Conservation (phyloP, 495 filamentous ascomycete species). For the Alectoria sarmentosa region DNA sequence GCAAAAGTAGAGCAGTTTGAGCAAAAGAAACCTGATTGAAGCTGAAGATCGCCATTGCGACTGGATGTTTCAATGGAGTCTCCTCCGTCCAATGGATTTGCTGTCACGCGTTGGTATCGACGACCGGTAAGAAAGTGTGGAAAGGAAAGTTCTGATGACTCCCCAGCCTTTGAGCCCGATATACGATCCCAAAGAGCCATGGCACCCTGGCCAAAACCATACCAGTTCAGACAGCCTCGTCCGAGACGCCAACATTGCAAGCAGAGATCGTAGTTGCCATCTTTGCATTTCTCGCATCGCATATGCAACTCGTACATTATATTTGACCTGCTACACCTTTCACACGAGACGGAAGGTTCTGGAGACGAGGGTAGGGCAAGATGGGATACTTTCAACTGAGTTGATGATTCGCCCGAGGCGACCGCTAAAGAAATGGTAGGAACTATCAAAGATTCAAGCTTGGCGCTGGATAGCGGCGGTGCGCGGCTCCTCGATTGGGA, state of each 20-base stretch:
- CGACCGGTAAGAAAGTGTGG: conserved; percentile 63
- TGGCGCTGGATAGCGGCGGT: no score
- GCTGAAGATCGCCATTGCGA: no score
- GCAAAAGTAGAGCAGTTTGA: conserved; percentile 60
- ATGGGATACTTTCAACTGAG: no score
- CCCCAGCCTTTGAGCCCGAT: conserved; percentile 37
- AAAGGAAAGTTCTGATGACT: conserved; percentile 33
- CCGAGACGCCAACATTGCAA: conserved; percentile 65
- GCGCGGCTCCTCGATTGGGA: no score
- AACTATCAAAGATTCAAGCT: no score
- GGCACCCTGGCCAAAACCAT: conserved; percentile 63
- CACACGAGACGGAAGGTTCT: conserved; percentile 68
- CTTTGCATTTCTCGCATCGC: conserved; percentile 60
- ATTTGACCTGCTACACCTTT: conserved; percentile 53
- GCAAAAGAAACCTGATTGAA: conserved; percentile 82
- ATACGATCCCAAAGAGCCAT: conserved; percentile 45
- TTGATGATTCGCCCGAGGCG: no score
- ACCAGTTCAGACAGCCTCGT: conserved; percentile 73
- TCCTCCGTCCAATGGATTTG: no score
- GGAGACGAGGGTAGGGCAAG: no score
- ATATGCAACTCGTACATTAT: conserved; percentile 81
- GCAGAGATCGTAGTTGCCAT: conserved; percentile 71
- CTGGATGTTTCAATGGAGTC: no score
- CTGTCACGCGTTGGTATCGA: no score
- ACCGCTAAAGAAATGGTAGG: no score